These are phyloP conservation scores for Neurospora sp. DNA, from an alignment of 495 filamentous ascomycete genomes.

Conservation along the genomic window DNA sequence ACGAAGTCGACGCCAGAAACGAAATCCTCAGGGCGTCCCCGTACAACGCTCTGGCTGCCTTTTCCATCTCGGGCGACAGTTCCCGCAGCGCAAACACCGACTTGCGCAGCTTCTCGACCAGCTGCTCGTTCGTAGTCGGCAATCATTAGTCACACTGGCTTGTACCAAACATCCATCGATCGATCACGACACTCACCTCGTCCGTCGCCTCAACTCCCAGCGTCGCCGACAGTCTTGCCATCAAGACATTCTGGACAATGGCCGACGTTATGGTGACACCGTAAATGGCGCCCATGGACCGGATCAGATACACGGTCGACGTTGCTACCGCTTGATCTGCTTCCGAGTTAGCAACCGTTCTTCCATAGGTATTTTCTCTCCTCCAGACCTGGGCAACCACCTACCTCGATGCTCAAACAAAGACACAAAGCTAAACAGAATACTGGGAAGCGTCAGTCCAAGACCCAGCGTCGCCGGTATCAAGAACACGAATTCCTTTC, in stretches of 20 bases:
- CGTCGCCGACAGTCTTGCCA: slow-evolving; percentile 38
- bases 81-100: slow-evolving; percentile 42
- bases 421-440: slow-evolving; percentile 54
- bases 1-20: slow-evolving; percentile 38
- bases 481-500: slow-evolving; percentile 53
- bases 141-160: background rate
- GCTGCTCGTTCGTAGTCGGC: slow-evolving; percentile 17
- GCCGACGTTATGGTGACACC: slow-evolving; percentile 53
- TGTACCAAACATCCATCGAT: too few species aligned
- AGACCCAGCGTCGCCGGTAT: slow-evolving; percentile 56
- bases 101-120: slow-evolving; percentile 44
- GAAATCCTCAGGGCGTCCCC: slow-evolving; percentile 38
- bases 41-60: slow-evolving; percentile 40
- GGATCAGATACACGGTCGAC: slow-evolving; percentile 55
- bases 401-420: slow-evolving; percentile 53
- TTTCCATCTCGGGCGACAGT: slow-evolving; percentile 36
- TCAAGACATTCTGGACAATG: slow-evolving; percentile 54
- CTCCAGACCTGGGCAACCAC: background rate
- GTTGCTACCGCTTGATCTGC: slow-evolving; percentile 56
- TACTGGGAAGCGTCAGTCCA: slow-evolving; percentile 53
- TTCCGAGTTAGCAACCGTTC: slow-evolving; percentile 4
- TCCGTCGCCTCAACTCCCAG: slow-evolving; percentile 33
- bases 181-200: slow-evolving; percentile 11
- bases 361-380: too few species aligned
- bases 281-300: slow-evolving; percentile 54